Evolutionary conservation across 108 stramenopile species (phyloP), one percentile per base, ranked within the genome.

Genomic region (Cylindrotheca fusiformis): DNA sequence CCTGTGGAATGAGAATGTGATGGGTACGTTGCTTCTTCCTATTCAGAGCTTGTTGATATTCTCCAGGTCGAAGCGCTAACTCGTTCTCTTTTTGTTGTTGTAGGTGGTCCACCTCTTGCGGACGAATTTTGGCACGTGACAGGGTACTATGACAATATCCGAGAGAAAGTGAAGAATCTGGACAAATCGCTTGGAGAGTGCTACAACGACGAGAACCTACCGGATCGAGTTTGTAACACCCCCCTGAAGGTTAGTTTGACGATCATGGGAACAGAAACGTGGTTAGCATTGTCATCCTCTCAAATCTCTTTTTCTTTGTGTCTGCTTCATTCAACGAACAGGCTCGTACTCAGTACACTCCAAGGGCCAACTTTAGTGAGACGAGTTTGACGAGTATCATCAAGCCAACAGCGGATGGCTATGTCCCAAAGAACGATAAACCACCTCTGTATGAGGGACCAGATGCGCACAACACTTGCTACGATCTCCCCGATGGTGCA

Each of bases 61-160:
- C n/a, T n/a, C n/a, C n/a, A n/a, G n/a, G n/a, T n/a, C n/a, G n/a
- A n/a, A n/a, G n/a, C n/a, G n/a, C n/a, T n/a, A n/a, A n/a, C n/a
- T n/a, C n/a, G n/a, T n/a, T n/a, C n/a, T n/a, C n/a, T n/a, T n/a
- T n/a, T n/a, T n/a, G n/a, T n/a, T n/a, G n/a, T n/a, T n/a, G n/a
- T n/a, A n/a, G 80, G 75, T 52, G 91, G 91, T 12, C 85, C 85
- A 56, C 91, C 91, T 32, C 75, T 93, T 24, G 76, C 71, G 1
- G 91, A 90, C 47, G 85, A 86, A 28, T 63, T 78, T 24, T 93
- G 91, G 87, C 81, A 88, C 53, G 74, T 86, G 12, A 80, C 73
- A 1, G 74, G 72, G 0, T 75, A 80, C 55, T 86, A 86, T 46
- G 69, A 86, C 0, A 79, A 78, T 46, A 82, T 86, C 50, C 78